These are phyloP conservation scores for Elsinoe australis DNA, from an alignment of 2,329 filamentous ascomycete genomes.

Conservation along the genomic window DNA sequence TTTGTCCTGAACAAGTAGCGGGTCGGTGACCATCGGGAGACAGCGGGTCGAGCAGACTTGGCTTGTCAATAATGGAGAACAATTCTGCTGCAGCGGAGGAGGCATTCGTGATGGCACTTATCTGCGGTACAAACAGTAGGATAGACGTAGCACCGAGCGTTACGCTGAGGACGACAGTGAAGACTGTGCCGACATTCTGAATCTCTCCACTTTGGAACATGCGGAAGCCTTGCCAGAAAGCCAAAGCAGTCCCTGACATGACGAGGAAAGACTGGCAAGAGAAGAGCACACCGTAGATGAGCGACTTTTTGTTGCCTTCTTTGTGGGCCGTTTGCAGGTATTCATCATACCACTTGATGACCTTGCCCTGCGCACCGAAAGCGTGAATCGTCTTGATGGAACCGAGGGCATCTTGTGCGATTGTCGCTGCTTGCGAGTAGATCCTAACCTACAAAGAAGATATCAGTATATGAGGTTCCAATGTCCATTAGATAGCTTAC, in stretches of 20 bases:
- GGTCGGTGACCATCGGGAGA: slow-evolving; percentile 24
- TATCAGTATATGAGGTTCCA: too few relatives aligned
- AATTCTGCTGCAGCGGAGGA: slow-evolving; percentile 37
- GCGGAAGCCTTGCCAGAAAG: slow-evolving; percentile 40
- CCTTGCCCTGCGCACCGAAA: slow-evolving; percentile 41
- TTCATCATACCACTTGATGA: slow-evolving; percentile 39
- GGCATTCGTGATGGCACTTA: slow-evolving; percentile 38
- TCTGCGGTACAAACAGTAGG: slow-evolving; percentile 35
- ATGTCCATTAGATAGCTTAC: slow-evolving; percentile 24
- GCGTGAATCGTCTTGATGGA: slow-evolving; percentile 45
- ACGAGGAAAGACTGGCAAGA: slow-evolving; percentile 38
- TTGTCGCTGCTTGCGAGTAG: slow-evolving; percentile 38
- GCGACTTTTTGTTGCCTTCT: slow-evolving; percentile 40
- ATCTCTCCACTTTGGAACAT: slow-evolving; percentile 31
- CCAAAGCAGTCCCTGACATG: slow-evolving; percentile 34
- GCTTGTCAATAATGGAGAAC: slow-evolving; percentile 36
- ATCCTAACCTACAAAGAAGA: slow-evolving; percentile 26
- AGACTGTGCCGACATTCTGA: slow-evolving; percentile 29
- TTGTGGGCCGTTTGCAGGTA: slow-evolving; percentile 37
- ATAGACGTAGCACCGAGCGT: slow-evolving; percentile 35
- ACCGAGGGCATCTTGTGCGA: slow-evolving; percentile 46
- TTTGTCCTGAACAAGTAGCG: slow-evolving; percentile 36
- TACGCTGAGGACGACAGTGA: slow-evolving; percentile 28
- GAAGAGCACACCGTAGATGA: slow-evolving; percentile 38
- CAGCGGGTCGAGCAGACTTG: slow-evolving; percentile 35